These are phyloP conservation scores for Populus hybrid DNA, from an alignment of 441 rosid genomes.

Conservation along the genomic window DNA sequence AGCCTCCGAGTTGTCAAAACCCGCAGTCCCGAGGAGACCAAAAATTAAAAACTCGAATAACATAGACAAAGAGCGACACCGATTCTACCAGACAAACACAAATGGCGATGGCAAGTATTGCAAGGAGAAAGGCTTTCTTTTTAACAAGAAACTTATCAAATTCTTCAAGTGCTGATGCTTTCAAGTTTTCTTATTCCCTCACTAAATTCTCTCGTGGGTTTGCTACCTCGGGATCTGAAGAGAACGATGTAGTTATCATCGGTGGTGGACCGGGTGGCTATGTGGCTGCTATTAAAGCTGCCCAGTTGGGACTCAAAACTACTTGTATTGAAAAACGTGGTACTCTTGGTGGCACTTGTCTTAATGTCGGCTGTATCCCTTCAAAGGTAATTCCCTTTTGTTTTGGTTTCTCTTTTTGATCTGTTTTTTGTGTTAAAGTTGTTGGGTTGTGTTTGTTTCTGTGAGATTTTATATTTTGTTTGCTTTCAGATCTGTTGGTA, in stretches of 20 bases:
- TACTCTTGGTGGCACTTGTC: constrained; percentile 95
- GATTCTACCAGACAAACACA: not conserved
- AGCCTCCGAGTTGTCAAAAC: not conserved
- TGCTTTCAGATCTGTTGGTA: not conserved
- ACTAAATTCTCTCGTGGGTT: constrained; percentile 63
- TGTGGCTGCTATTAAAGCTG: constrained; percentile 98
- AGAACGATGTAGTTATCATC: constrained; percentile 88
- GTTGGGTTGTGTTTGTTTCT: not conserved
- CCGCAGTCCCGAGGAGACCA: not conserved
- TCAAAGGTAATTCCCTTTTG: constrained; percentile 58
- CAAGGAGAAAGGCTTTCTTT: constrained; percentile 62
- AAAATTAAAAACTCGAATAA: too few species aligned
- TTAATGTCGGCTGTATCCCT: constrained; percentile 98
- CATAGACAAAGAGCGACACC: not conserved
- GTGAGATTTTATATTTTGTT: not conserved
- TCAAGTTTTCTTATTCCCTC: constrained; percentile 53
- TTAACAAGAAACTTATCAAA: constrained; percentile 49
- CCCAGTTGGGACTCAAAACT: constrained; percentile 94
- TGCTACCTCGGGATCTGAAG: constrained; percentile 83
- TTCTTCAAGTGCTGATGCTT: constrained; percentile 39
- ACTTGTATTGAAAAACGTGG: constrained; percentile 98
- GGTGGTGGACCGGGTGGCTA: constrained; percentile 99
- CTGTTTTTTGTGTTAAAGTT: not conserved
- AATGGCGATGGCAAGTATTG: constrained; percentile 86
- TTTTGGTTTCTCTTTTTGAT: not conserved